Conservation (phyloP, 768 basidiomycete genomes). For the Pulveroboletus frians region DNA sequence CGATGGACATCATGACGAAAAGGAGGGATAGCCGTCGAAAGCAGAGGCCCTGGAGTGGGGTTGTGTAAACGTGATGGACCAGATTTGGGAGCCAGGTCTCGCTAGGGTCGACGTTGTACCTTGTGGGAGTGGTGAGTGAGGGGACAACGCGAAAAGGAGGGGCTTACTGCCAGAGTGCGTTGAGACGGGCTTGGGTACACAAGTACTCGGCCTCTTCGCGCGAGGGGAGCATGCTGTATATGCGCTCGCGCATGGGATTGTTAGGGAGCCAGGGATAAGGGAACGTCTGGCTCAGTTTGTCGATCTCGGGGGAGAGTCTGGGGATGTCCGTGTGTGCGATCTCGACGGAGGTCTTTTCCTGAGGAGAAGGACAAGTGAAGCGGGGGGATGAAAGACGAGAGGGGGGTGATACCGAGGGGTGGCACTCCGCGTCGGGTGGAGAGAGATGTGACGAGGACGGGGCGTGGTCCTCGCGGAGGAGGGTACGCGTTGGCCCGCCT, state of each 20-base stretch:
- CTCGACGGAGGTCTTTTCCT: slow-evolving; percentile 27
- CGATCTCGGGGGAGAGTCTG: slow-evolving; percentile 30
- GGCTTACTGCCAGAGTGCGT: slow-evolving; percentile 71
- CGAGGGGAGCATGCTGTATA: slow-evolving; percentile 58
- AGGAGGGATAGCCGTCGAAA: slow-evolving; percentile 64
- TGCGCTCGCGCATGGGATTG: slow-evolving; percentile 56
- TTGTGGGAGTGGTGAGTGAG: slow-evolving; percentile 22
- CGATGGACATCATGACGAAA: slow-evolving; percentile 69
- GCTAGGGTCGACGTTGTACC: slow-evolving; percentile 65
- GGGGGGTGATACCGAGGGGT: slow-evolving; percentile 13
- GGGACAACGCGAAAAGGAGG: not conserved
- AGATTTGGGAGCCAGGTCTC: slow-evolving; percentile 67
- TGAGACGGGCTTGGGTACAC: slow-evolving; percentile 59
- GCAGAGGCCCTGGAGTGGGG: slow-evolving; percentile 53
- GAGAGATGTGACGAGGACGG: slow-evolving; percentile 14
- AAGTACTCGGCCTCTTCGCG: slow-evolving; percentile 53
- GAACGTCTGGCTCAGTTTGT: slow-evolving; percentile 58
- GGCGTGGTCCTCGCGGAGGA: slow-evolving; percentile 7
- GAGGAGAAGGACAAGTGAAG: not conserved
- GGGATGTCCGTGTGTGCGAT: slow-evolving; percentile 14
- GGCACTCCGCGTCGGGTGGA: slow-evolving; percentile 3
- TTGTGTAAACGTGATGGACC: slow-evolving; percentile 61
- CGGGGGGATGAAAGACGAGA: not conserved
- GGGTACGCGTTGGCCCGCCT: not conserved
- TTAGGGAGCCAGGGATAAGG: slow-evolving; percentile 67